phyloP scores from a whole-genome alignment of 2,329 filamentous ascomycete species.

The Talaromyces sp. region DNA sequence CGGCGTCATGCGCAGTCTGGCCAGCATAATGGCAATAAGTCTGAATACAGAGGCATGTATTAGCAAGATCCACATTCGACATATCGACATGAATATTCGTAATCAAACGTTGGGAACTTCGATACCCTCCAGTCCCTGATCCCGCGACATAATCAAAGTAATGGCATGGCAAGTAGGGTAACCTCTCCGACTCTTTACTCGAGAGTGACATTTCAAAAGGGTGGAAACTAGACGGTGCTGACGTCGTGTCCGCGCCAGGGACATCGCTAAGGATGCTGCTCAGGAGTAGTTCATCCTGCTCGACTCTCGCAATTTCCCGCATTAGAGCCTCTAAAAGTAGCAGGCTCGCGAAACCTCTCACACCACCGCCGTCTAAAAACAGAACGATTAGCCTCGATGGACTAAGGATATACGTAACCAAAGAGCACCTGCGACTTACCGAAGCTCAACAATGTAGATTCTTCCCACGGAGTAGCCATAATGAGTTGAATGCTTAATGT shows the following conservation, averaged over 20 bases:
- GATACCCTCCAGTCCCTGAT: neutral
- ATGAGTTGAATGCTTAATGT: neutral
- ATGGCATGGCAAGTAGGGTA: neutral
- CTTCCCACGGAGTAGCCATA: neutral
- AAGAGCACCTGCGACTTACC: neutral
- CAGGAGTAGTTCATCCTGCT: neutral
- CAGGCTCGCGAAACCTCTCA: conserved; percentile 6
- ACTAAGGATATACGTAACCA: neutral
- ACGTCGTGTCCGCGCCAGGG: neutral
- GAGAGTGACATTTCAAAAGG: neutral
- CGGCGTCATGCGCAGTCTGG: conserved; percentile 34
- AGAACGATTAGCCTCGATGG: neutral
- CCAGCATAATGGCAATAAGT: conserved; percentile 21
- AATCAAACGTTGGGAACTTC: neutral
- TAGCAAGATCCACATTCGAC: neutral
- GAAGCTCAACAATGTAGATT: neutral
- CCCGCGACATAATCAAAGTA: neutral
- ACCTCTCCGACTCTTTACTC: neutral
- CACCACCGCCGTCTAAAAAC: neutral
- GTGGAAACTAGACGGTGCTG: neutral
- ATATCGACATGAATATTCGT: neutral
- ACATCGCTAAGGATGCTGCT: conserved; percentile 21
- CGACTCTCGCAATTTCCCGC: conserved; percentile 5
- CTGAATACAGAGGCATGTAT: neutral
- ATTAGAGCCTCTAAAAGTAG: conserved; percentile 5